phyloP scores from a whole-genome alignment of 177 flowering plant species.

The Vitis hybrid region DNA sequence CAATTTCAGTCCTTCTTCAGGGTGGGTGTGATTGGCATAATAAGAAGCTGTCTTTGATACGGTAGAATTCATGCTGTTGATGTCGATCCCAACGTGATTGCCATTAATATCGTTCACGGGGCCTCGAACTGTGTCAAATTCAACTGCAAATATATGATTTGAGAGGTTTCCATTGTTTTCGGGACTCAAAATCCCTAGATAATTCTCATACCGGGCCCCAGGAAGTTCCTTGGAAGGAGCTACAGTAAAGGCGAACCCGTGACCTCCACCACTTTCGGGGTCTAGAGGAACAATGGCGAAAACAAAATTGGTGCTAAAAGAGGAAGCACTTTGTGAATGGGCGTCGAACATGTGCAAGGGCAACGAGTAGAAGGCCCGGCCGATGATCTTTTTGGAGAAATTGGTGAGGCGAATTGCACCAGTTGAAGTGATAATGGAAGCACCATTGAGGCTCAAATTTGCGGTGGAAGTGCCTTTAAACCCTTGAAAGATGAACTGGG shows the following conservation, averaged over 20 bases:
- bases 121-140: constrained; percentile 42
- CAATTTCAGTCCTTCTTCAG: constrained; percentile 2
- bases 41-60: constrained; percentile 13
- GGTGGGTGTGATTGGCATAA: neutral
- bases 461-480: constrained; percentile 12
- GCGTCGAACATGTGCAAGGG: constrained; percentile 6
- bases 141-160: constrained; percentile 35
- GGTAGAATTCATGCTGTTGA: constrained; percentile 20
- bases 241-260: constrained; percentile 34
- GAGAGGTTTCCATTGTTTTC: constrained; percentile 7
- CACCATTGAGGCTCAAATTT: constrained; percentile 14
- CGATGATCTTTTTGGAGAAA: constrained; percentile 20
- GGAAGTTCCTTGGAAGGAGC: constrained; percentile 25
- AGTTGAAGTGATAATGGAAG: constrained; percentile 18
- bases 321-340: neutral
- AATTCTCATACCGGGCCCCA: constrained; percentile 17
- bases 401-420: constrained; percentile 39
- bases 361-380: constrained; percentile 44
- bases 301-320: constrained; percentile 44
- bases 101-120: constrained; percentile 14
- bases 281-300: constrained; percentile 19
- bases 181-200: constrained; percentile 29
- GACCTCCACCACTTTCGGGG: constrained; percentile 18
- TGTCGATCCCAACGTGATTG: constrained; percentile 41
- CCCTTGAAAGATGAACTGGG: constrained; percentile 34